These are phyloP conservation scores for Aureobasidium pullulans DNA, from an alignment of 2,329 filamentous ascomycete species.

Conservation along the genomic window DNA sequence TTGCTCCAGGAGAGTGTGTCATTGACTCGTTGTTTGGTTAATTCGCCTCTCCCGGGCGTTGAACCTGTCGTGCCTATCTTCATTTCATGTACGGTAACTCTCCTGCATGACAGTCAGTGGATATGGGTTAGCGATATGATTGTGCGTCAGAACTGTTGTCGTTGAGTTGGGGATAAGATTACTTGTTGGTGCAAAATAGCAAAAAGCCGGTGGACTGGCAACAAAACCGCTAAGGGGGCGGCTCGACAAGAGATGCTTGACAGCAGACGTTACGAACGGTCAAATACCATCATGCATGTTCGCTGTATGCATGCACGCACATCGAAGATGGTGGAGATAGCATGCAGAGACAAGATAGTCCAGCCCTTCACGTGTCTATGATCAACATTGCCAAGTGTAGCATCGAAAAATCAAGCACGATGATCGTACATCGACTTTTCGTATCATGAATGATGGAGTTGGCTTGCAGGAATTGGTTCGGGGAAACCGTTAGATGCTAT, in stretches of 20 bases:
- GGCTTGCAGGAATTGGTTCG: not conserved
- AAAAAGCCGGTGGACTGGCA: not conserved
- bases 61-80: conserved; percentile 1
- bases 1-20: not conserved
- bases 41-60: conserved; percentile 4
- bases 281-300: conserved; percentile 9
- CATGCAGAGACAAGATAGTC: not conserved
- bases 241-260: conserved; percentile 4
- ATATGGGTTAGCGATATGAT: conserved; percentile 6
- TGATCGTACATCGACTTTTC: not conserved
- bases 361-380: not conserved
- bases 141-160: conserved; percentile 12
- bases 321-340: conserved; percentile 1
- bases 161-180: conserved; percentile 13
- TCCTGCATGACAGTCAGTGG: not conserved
- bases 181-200: not conserved
- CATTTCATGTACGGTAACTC: not conserved
- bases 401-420: not conserved
- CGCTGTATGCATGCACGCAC: not conserved
- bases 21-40: not conserved
- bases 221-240: conserved; percentile 3
- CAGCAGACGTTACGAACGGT: conserved; percentile 4
- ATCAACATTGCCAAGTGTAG: not conserved
- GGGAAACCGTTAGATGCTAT: conserved; percentile 1
- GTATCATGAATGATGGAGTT: not conserved